Base-by-base conservation (phyloP, 768 basidiomycete species). In the Lenzites betulinus region DNA sequence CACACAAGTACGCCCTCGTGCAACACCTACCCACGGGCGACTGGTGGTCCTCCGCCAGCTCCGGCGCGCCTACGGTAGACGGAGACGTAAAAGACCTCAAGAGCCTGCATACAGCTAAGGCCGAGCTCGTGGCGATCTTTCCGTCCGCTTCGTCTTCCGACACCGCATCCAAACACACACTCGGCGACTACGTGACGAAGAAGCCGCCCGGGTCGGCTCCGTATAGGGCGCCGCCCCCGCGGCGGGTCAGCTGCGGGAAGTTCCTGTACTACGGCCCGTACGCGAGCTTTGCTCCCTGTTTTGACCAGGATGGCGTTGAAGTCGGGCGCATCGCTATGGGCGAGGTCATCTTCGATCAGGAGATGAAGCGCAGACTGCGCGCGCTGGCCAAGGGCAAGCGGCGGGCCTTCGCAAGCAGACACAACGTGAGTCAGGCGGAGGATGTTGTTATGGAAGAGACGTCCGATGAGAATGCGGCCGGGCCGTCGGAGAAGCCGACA, bases 181-280 rank as follows among this genome's bases (percentile, higher is more conserved):
- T 93, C 22, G 85, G 77, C n/a, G 79, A 84, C 16, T 89, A 88
- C 54, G 76, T 78, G 51, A 72, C 77, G 39, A 74, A 76, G 63
- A 78, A 76, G 52, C 74, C 80, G 3, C 68, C 75, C 44, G 69
- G 74, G 20, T 11, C 36, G 1, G 28, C 54, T 71, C 75, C 58
- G 77, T 76, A 65, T 73, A 77, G 64, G 38, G 71, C 79, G 23
- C 80, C 81, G 1, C 71, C 78, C 0, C 76, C 84, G 16, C 83
- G 88, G 43, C 79, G 78, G 25, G 72, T 92, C 38, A 81, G 83
- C 44, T 79, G 84, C 26, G 90, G 89, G 54, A 72, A 79, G 0
- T 93, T 93, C 69, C 76, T 94, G 7, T 89, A 94, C 71, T 93
- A 93, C 67, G 92, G 92, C 0, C 79, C 80, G 13, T 88, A 79